Conservation (phyloP, 306 rosid species). For the Leucaena leucocephala region DNA sequence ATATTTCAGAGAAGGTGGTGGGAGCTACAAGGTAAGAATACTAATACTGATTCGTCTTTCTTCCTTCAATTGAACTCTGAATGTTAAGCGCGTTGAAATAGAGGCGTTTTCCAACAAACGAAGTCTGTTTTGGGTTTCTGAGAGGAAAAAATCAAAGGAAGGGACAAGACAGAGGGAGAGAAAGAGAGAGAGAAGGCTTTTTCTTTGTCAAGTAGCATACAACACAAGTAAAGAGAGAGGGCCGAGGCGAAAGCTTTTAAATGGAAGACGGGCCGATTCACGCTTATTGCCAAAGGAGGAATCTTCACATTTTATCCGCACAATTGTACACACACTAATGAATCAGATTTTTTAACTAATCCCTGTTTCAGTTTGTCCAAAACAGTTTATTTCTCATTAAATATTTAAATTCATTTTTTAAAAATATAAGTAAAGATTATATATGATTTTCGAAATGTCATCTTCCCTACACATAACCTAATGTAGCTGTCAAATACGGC, state of each 20-base stretch:
- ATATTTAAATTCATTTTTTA: too few species aligned
- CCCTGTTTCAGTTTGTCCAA: too few species aligned
- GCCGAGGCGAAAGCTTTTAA: background rate
- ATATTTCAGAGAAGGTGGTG: background rate
- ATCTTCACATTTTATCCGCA: background rate
- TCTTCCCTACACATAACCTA: too few species aligned
- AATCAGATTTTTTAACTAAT: too few species aligned
- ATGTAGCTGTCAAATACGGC: too few species aligned
- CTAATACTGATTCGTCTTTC: background rate
- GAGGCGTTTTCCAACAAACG: background rate
- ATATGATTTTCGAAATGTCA: too few species aligned
- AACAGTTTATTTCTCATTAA: too few species aligned
- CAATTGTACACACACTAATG: background rate
- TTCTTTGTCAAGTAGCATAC: background rate
- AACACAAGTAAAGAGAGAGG: background rate
- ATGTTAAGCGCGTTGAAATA: background rate
- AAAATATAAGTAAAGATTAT: too few species aligned
- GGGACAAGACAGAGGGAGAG: too few species aligned
- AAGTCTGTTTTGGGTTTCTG: background rate
- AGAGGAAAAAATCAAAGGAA: background rate
- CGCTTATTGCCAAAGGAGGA: background rate
- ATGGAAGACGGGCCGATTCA: conserved; percentile 9
- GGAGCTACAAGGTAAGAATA: too few species aligned
- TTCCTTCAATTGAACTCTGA: background rate
- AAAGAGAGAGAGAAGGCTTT: background rate